Evolutionary conservation across 495 filamentous ascomycete genomes (phyloP), one percentile per base, ranked within the genome.

Genomic region (Bryoglossum gracile): DNA sequence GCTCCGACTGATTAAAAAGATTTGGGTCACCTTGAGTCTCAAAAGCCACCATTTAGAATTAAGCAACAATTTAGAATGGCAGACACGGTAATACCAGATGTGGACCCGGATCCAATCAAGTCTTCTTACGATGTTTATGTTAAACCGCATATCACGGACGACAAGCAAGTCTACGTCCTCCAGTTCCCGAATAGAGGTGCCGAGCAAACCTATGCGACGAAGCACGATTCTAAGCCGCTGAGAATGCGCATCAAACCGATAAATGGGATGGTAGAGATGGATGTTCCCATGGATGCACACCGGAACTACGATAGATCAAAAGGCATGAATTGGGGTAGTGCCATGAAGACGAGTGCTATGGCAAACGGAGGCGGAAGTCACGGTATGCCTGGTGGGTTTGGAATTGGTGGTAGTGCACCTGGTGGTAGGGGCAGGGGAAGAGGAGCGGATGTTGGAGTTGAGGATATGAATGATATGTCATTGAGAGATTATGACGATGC

Each of bases 221-320:
- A 61, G 1, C 62, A 69, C 36, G 62, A 68, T 4, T 70, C 76
- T 9, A 73, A 77, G 46, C 86, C 86, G 0, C 53, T 73, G 2
- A 69, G 71, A 8, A 59, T 88, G 26, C 78, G 84, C 24, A 69
- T 86, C 54, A 91, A 91, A 62, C 74, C 76, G 0, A 64, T 73
- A 24, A 72, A 80, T 1, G 85, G 84, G 0, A 69, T 86, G 43
- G 67, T 89, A n/a, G 86, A 91, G 58, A 60, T 89, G 4, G 86
- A 91, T 43, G 71, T 87, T 8, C 80, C 83, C 1, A 68, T 89
- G 40, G 74, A 80, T 62, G 76, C 77, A 16, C 65, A 69, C 13
- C 51, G 59, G 3, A 78, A 80, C 51, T 91, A 84, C 61, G 79
- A 89, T 62, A 67, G 74, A 43, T 71, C 65, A 43, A 82, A 82